A percentile compares a stretch with the other conserved stretches of the same genome.
Evolutionary conservation across 176 grass and related monocot genomes (phyloP).

Genomic region (Carex kokanica): DNA sequence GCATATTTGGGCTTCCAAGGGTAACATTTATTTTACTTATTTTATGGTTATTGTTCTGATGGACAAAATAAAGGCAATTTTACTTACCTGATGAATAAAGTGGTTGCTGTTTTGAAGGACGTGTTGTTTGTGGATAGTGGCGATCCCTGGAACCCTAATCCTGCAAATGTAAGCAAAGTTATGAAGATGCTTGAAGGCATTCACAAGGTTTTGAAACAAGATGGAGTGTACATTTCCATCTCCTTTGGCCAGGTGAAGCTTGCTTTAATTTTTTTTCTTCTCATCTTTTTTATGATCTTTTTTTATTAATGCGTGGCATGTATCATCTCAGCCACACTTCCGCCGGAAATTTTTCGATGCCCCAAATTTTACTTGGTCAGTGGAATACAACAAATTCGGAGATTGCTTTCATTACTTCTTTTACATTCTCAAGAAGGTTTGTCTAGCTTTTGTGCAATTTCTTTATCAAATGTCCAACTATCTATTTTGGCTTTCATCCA

Average conservation of each 20-base stretch:
- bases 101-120: slow-evolving; percentile 53
- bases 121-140: slow-evolving; percentile 89
- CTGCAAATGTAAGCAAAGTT: slow-evolving; percentile 57
- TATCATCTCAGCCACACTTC: slow-evolving; percentile 70
- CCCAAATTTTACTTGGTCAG: slow-evolving; percentile 68
- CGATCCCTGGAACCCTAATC: slow-evolving; percentile 86
- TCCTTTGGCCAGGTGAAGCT: slow-evolving; percentile 79
- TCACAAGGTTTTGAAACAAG: slow-evolving; percentile 78
- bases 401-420: slow-evolving; percentile 93
- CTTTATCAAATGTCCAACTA: not conserved
- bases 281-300: not conserved
- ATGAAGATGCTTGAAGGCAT: slow-evolving; percentile 87
- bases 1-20: not conserved
- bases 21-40: not conserved
- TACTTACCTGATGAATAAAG: not conserved
- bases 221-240: slow-evolving; percentile 71
- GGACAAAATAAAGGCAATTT: not conserved
- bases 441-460: not conserved
- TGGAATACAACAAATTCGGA: slow-evolving; percentile 74
- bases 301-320: slow-evolving; percentile 4
- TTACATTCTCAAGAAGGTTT: slow-evolving; percentile 74
- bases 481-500: not conserved
- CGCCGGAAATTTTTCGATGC: slow-evolving; percentile 63
- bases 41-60: not conserved
- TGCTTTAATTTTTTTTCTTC: slow-evolving; percentile 4